Percentiles rank a stretch among this genome's conserved stretches.
phyloP scores from a whole-genome alignment of 2,329 filamentous ascomycete genomes.

The Ceratocystis huliohia region DNA sequence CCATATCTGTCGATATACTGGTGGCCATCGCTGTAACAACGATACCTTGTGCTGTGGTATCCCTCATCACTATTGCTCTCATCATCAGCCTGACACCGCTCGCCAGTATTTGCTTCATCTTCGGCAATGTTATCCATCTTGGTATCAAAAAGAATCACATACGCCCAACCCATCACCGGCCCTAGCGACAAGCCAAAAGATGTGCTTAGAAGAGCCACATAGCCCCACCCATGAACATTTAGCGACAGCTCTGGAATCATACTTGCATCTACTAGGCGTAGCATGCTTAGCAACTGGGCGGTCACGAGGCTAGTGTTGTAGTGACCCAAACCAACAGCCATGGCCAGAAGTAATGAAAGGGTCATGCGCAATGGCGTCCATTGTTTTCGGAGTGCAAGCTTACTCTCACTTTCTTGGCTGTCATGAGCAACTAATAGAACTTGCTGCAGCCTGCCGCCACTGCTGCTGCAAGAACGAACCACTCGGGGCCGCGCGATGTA shows the following conservation, averaged over 20 bases:
- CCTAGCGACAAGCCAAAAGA: neutral
- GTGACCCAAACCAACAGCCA: slow-evolving; percentile 3
- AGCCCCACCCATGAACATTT: slow-evolving; percentile 1
- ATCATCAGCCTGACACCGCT: neutral
- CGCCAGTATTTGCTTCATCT: neutral
- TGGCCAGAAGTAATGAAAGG: neutral
- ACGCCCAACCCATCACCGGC: slow-evolving; percentile 2
- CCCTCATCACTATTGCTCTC: neutral
- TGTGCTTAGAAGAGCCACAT: slow-evolving; percentile 7
- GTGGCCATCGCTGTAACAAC: slow-evolving; percentile 5
- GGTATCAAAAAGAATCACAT: neutral
- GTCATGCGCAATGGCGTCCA: slow-evolving; percentile 7
- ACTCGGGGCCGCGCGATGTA: neutral
- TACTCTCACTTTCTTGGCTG: neutral
- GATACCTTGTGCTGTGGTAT: neutral
- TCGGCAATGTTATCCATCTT: neutral
- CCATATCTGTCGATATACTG: neutral
- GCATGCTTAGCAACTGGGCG: slow-evolving; percentile 11
- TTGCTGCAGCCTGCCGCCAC: neutral
- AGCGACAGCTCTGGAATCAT: slow-evolving; percentile 1
- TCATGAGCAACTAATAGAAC: neutral
- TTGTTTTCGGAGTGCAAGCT: neutral
- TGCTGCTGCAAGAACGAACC: neutral
- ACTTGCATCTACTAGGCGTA: slow-evolving; percentile 6
- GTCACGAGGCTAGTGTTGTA: slow-evolving; percentile 13